These are phyloP conservation scores for Magnusiomyces fungicola DNA, from an alignment of 1,139 yeast species.

Conservation along the genomic window DNA sequence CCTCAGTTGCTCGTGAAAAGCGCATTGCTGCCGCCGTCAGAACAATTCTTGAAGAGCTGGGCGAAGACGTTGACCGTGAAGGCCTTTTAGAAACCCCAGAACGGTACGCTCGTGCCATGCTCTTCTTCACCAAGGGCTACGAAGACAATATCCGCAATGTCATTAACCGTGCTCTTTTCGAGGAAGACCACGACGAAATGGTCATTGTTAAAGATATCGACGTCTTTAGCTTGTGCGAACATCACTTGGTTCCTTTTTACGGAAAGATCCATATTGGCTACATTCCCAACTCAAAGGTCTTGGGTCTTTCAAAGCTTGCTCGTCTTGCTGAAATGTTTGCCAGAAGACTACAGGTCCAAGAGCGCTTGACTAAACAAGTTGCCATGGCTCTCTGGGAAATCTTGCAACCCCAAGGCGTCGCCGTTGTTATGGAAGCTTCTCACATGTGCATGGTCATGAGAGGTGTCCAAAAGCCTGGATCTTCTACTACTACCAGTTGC, in stretches of 20 bases:
- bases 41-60: constrained; percentile 74
- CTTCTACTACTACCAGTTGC: constrained; percentile 89
- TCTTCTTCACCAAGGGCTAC: constrained; percentile 91
- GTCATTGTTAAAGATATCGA: constrained; percentile 95
- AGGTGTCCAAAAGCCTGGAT: constrained; percentile 94
- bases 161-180: constrained; percentile 90
- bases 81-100: constrained; percentile 93
- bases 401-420: constrained; percentile 91
- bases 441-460: constrained; percentile 99
- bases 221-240: constrained; percentile 89
- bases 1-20: constrained; percentile 51
- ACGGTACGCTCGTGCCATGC: constrained; percentile 93
- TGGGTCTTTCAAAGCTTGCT: constrained; percentile 89
- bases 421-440: constrained; percentile 94
- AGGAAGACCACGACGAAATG: constrained; percentile 98
- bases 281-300: constrained; percentile 89
- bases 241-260: constrained; percentile 92
- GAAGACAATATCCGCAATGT: constrained; percentile 79
- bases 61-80: constrained; percentile 85
- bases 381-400: constrained; percentile 93
- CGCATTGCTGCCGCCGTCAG: constrained; percentile 83
- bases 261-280: constrained; percentile 97
- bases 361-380: constrained; percentile 89
- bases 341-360: constrained; percentile 93
- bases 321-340: constrained; percentile 96